These are phyloP conservation scores for Phytopythium aichiense DNA, from an alignment of 352 stramenopile genomes.

Conservation along the genomic window DNA sequence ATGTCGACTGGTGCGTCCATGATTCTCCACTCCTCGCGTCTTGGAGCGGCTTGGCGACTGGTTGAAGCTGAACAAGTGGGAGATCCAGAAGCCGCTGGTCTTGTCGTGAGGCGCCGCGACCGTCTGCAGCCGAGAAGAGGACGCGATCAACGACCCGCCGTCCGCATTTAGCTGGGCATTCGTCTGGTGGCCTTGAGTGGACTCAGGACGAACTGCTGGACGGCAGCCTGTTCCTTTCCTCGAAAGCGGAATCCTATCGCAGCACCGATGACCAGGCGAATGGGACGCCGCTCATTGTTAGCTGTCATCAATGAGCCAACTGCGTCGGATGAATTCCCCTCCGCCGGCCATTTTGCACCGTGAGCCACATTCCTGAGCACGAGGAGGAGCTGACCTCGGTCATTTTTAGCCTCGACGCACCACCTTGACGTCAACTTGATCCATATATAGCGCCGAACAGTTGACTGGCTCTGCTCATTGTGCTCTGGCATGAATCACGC, in stretches of 20 bases:
- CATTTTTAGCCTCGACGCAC: slow-evolving; percentile 1
- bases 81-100: neutral
- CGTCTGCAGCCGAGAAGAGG: neutral
- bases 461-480: neutral
- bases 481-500: neutral
- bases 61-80: neutral
- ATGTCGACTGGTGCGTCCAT: slow-evolving; percentile 3
- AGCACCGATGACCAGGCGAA: neutral
- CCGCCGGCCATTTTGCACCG: neutral
- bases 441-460: neutral
- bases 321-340: neutral
- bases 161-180: neutral
- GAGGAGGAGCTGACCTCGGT: neutral
- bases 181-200: neutral
- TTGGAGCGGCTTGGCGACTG: neutral
- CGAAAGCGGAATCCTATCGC: neutral
- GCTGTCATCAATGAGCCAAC: neutral
- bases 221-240: neutral
- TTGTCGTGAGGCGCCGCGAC: neutral
- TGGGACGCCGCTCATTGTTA: neutral
- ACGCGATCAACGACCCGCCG: neutral
- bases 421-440: neutral
- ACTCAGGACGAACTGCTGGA: neutral
- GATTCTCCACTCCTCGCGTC: neutral
- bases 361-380: neutral